phyloP scores from a whole-genome alignment of 495 filamentous ascomycete genomes.

The Trichoderma gamsii region DNA sequence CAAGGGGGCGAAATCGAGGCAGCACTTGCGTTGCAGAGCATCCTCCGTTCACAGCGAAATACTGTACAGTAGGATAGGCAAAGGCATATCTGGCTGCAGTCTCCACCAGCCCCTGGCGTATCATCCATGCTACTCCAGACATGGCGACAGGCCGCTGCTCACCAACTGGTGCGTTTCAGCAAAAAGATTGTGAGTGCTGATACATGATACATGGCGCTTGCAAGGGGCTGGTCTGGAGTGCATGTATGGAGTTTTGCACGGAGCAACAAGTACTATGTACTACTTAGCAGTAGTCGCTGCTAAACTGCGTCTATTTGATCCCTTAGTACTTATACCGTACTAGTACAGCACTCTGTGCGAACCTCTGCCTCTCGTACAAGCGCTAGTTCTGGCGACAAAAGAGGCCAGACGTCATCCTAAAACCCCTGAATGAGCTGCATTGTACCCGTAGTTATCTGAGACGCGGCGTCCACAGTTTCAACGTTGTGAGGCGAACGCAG shows the following conservation, averaged over 20 bases:
- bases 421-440: background rate
- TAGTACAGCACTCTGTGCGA: background rate
- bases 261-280: background rate
- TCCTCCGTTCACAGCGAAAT: background rate
- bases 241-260: background rate
- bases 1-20: background rate
- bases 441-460: background rate
- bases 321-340: background rate
- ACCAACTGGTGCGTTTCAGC: slow-evolving; percentile 11
- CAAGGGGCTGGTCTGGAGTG: background rate
- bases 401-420: background rate
- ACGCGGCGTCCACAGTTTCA: background rate
- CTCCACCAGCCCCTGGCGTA: slow-evolving; percentile 7
- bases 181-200: background rate
- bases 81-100: background rate
- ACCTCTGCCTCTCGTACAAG: background rate
- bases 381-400: background rate
- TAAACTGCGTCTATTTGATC: background rate
- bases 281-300: too few species aligned
- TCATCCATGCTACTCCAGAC: slow-evolving; percentile 13
- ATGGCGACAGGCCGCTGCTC: slow-evolving; percentile 6
- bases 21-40: background rate
- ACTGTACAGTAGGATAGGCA: background rate
- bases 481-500: background rate
- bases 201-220: background rate